Evolutionary conservation across 768 basidiomycete genomes (phyloP).

Genomic region (Megacollybia marginata): DNA sequence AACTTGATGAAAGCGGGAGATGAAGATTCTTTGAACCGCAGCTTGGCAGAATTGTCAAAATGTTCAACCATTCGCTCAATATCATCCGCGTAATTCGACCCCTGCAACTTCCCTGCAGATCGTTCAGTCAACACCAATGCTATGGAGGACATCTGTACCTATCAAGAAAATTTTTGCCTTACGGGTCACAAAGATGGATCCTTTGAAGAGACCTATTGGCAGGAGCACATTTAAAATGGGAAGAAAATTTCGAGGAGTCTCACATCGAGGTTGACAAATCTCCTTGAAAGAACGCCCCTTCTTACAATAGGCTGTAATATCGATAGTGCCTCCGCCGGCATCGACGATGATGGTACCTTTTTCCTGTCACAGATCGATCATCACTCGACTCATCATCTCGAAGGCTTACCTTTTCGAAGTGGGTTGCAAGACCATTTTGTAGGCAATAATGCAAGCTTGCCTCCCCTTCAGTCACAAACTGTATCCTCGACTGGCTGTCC

Average conservation of each 20-base stretch:
- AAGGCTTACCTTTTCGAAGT: conserved; percentile 15
- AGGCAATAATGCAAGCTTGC: conserved; percentile 55
- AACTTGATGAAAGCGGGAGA: conserved; percentile 34
- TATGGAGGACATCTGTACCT: conserved; percentile 13
- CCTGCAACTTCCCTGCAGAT: not conserved
- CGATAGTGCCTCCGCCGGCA: conserved; percentile 40
- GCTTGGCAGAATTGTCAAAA: conserved; percentile 33
- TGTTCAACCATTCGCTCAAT: conserved; percentile 26
- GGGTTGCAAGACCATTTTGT: conserved; percentile 31
- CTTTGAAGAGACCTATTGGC: conserved; percentile 29
- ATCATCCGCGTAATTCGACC: conserved; percentile 5
- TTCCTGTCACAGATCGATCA: not conserved
- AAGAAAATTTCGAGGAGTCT: not conserved
- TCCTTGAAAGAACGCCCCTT: conserved; percentile 28
- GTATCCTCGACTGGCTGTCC: conserved; percentile 34
- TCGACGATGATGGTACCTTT: conserved; percentile 35
- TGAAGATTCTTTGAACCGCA: conserved; percentile 31
- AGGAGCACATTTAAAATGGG: not conserved
- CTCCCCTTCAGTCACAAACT: conserved; percentile 59
- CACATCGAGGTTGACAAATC: not conserved
- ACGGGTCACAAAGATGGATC: conserved; percentile 30
- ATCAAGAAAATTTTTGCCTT: conserved; percentile 24
- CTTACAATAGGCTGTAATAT: conserved; percentile 31
- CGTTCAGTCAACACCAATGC: not conserved
- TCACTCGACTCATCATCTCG: not conserved